Evolutionary conservation across 2,329 filamentous ascomycete genomes (phyloP).

Genomic region (Alternaria sp.): DNA sequence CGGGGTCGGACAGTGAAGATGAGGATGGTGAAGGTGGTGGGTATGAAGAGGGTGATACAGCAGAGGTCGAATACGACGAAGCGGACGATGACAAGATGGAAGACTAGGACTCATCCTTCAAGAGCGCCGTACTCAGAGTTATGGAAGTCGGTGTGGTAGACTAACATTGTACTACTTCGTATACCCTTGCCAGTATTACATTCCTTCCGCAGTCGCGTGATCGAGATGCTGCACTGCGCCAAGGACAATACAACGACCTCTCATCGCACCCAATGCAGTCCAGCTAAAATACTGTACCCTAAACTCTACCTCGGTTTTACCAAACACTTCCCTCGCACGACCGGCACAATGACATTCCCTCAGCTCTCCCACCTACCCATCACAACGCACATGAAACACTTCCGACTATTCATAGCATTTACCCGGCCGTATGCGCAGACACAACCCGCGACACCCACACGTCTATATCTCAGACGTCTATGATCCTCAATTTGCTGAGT

Average conservation of each 20-base stretch:
- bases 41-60: slow-evolving; percentile 39
- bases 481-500: not conserved
- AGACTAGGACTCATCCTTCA: slow-evolving; percentile 3
- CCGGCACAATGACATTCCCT: not conserved
- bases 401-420: not conserved
- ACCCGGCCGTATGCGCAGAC: not conserved
- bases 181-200: not conserved
- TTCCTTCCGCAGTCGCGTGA: not conserved
- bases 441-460: not conserved
- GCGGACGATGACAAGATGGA: slow-evolving; percentile 39
- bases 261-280: not conserved
- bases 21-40: slow-evolving; percentile 37
- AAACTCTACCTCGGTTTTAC: not conserved
- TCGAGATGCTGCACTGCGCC: not conserved
- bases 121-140: not conserved
- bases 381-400: not conserved
- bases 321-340: not conserved
- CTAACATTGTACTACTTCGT: not conserved
- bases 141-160: not conserved
- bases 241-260: not conserved
- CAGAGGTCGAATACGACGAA: slow-evolving; percentile 20
- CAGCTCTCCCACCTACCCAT: not conserved
- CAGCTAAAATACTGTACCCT: not conserved
- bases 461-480: not conserved
- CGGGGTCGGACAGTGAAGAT: slow-evolving; percentile 45